Percentiles rank a stretch among this genome's conserved stretches.
These are phyloP conservation scores for Citrus unshiu DNA, from an alignment of 345 rosid genomes.

Conservation along the genomic window DNA sequence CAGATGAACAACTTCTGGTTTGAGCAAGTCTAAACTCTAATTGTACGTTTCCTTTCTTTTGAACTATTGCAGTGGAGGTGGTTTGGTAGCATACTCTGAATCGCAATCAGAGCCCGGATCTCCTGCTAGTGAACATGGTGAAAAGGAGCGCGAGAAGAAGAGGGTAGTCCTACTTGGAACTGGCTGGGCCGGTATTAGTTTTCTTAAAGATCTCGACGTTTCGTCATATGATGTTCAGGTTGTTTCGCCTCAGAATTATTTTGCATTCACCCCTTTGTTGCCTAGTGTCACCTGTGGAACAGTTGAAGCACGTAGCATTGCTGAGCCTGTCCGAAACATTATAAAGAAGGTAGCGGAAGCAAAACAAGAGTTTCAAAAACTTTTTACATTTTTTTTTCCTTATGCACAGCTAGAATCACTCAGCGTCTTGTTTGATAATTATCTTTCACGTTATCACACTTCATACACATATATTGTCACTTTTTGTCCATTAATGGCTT, in stretches of 20 bases:
- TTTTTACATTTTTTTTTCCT: neutral
- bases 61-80: slow-evolving; percentile 56
- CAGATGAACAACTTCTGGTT: neutral
- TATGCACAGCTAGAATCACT: neutral
- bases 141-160: slow-evolving; percentile 53
- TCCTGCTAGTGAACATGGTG: slow-evolving; percentile 20
- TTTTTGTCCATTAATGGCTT: neutral
- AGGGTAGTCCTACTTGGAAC: slow-evolving; percentile 89
- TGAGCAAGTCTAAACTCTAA: neutral
- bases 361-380: neutral
- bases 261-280: slow-evolving; percentile 89
- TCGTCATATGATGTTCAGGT: slow-evolving; percentile 75
- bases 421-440: neutral
- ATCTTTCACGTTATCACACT: neutral
- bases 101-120: slow-evolving; percentile 32
- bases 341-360: slow-evolving; percentile 63
- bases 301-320: slow-evolving; percentile 94
- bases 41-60: neutral
- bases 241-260: slow-evolving; percentile 91
- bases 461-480: too few species aligned
- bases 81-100: slow-evolving; percentile 70
- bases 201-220: slow-evolving; percentile 76
- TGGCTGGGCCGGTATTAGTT: slow-evolving; percentile 94
- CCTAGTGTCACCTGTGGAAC: slow-evolving; percentile 99
- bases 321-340: slow-evolving; percentile 84